Percentiles rank a stretch among this genome's conserved stretches.
phyloP scores from a whole-genome alignment of 202 grass and related monocot species.

The Setaria italica region DNA sequence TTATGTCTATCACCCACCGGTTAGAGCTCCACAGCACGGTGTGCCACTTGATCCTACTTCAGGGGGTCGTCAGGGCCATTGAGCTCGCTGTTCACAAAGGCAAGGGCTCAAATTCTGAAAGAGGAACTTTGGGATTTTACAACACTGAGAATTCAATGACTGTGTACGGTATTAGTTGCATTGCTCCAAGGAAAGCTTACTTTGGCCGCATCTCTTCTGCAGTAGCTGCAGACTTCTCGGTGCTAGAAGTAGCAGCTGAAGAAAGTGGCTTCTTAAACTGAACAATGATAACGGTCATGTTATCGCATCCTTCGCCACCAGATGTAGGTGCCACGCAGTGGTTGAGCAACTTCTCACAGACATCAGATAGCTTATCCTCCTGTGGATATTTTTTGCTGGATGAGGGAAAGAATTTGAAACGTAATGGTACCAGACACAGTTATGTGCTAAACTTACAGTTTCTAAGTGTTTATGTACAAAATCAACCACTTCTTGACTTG shows the following conservation, averaged over 20 bases:
- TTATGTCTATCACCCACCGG: slow-evolving; percentile 36
- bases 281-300: slow-evolving; percentile 94
- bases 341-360: slow-evolving; percentile 83
- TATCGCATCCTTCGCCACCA: slow-evolving; percentile 82
- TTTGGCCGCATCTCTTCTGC: slow-evolving; percentile 47
- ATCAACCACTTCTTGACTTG: slow-evolving; percentile 88
- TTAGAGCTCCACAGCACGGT: slow-evolving; percentile 35
- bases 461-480: slow-evolving; percentile 71
- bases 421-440: background rate
- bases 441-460: slow-evolving; percentile 46
- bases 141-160: background rate
- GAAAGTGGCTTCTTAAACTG: slow-evolving; percentile 68
- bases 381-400: slow-evolving; percentile 27
- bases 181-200: slow-evolving; percentile 37
- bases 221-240: slow-evolving; percentile 28
- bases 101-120: slow-evolving; percentile 60
- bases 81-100: slow-evolving; percentile 54
- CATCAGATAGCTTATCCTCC: slow-evolving; percentile 66
- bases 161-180: background rate
- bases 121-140: slow-evolving; percentile 15
- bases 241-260: slow-evolving; percentile 42
- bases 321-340: slow-evolving; percentile 65
- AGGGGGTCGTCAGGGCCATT: background rate
- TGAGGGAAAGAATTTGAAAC: background rate
- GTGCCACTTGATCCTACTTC: slow-evolving; percentile 25